Conservation (phyloP, 768 basidiomycete genomes). For the Mycena vulgaris region DNA sequence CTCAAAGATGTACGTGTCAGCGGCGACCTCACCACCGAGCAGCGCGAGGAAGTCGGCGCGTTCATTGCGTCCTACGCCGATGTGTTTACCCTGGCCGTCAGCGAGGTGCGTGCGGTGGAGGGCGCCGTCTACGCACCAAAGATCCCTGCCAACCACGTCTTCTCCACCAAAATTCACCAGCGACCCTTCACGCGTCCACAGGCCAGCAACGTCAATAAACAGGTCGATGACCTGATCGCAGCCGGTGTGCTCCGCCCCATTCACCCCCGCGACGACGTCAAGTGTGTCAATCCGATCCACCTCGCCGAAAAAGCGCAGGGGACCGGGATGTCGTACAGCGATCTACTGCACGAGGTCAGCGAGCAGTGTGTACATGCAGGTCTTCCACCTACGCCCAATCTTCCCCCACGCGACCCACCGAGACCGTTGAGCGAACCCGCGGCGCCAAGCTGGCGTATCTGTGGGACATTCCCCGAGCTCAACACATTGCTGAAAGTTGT, state of each 20-base stretch:
- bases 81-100: constrained; percentile 54
- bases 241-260: constrained; percentile 51
- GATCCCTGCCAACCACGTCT: constrained; percentile 42
- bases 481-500: constrained; percentile 47
- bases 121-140: constrained; percentile 51
- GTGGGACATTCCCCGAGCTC: constrained; percentile 54
- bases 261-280: constrained; percentile 48
- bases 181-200: constrained; percentile 50
- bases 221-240: constrained; percentile 51
- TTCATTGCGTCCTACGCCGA: constrained; percentile 53
- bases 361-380: constrained; percentile 48
- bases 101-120: constrained; percentile 52
- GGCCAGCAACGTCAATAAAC: constrained; percentile 43
- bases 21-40: constrained; percentile 44
- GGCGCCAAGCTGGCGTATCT: constrained; percentile 52
- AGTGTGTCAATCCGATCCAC: constrained; percentile 49
- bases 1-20: constrained; percentile 31
- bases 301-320: constrained; percentile 54
- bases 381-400: constrained; percentile 33
- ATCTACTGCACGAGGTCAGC: constrained; percentile 52
- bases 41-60: constrained; percentile 40
- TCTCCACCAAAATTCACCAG: constrained; percentile 48
- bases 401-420: constrained; percentile 39
- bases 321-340: constrained; percentile 39
- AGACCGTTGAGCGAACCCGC: background rate